Percentiles rank a stretch among this genome's conserved stretches.
These are phyloP conservation scores for Lentinula raphanica DNA, from an alignment of 768 basidiomycete species.

Conservation along the genomic window DNA sequence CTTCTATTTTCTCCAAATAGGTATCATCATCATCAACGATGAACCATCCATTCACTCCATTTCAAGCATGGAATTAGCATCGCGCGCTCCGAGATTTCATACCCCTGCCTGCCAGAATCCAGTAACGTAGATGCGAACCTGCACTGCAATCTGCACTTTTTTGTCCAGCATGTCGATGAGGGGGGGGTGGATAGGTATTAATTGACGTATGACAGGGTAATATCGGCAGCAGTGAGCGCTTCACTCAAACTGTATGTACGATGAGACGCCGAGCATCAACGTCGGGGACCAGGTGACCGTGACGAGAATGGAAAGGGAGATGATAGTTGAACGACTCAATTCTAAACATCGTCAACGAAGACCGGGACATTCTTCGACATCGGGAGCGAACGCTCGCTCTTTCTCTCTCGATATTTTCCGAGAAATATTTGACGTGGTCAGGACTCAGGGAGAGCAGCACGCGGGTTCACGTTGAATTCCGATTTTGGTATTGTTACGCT, in stretches of 20 bases:
- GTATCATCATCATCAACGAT: not conserved
- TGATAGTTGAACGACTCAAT: not conserved
- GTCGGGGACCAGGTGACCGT: not conserved
- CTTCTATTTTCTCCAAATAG: not conserved
- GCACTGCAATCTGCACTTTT: not conserved
- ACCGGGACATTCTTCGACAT: not conserved
- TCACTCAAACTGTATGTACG: not conserved
- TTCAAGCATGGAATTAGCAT: not conserved
- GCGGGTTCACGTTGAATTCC: not conserved
- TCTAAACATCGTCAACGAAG: not conserved
- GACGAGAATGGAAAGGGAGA: not conserved
- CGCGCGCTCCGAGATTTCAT: not conserved
- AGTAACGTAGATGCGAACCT: no score
- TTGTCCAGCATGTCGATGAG: no score
- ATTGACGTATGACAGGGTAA: no score
- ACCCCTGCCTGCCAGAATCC: not conserved
- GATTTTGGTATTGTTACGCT: not conserved
- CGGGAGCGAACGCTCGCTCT: not conserved
- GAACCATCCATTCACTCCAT: not conserved
- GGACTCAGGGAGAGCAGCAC: not conserved
- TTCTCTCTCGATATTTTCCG: not conserved
- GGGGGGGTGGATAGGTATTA: no score
- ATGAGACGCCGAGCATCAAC: not conserved
- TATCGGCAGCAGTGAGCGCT: not conserved
- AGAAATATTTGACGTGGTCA: not conserved